Conservation (phyloP, 768 basidiomycete species). For the Pisolithus orientalis region DNA sequence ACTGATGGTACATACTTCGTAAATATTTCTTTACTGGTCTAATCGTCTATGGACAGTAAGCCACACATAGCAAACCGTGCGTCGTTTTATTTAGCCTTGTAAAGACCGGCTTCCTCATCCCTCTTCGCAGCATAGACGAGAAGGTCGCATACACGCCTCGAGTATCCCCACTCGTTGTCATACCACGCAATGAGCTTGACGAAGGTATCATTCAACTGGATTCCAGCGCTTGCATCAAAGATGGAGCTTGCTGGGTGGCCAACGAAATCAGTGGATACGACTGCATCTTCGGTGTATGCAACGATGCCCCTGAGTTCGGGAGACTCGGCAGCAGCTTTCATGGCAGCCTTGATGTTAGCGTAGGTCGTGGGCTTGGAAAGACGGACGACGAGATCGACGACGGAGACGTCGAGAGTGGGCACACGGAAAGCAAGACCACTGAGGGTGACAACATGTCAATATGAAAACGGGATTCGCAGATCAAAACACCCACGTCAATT, state of each 20-base stretch:
- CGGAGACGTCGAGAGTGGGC: conserved; percentile 93
- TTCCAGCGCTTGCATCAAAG: conserved; percentile 93
- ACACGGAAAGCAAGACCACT: conserved; percentile 97
- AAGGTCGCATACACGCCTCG: conserved; percentile 86
- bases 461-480: not conserved
- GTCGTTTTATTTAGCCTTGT: not conserved
- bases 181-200: conserved; percentile 97
- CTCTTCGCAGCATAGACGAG: conserved; percentile 73
- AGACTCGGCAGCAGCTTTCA: conserved; percentile 75
- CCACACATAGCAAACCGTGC: no score
- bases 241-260: conserved; percentile 76
- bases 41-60: not conserved
- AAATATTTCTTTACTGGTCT: not conserved
- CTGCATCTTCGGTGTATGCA: conserved; percentile 87
- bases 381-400: conserved; percentile 94
- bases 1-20: not conserved
- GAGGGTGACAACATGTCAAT: conserved; percentile 6
- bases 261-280: conserved; percentile 93
- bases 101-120: conserved; percentile 39
- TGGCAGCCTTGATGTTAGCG: conserved; percentile 81
- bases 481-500: conserved; percentile 75
- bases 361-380: conserved; percentile 81
- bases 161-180: conserved; percentile 96
- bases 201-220: conserved; percentile 86
- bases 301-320: conserved; percentile 61